Conservation (phyloP, 805 yeast species). For the Hanseniaspora occidentalis region DNA sequence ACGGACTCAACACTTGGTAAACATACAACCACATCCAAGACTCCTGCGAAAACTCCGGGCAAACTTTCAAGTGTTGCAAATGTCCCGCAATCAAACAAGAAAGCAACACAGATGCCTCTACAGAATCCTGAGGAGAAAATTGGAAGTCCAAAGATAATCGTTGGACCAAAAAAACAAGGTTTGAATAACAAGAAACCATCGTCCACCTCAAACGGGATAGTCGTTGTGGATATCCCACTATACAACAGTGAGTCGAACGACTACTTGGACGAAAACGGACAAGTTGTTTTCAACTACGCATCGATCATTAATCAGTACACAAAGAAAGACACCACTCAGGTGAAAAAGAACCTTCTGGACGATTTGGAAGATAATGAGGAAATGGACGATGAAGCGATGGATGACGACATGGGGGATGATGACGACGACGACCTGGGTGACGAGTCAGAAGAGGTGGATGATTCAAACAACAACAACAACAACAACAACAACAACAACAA, state of each 20-base stretch:
- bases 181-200: neutral
- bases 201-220: neutral
- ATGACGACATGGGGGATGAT: neutral
- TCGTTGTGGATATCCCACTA: conserved; percentile 20
- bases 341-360: neutral
- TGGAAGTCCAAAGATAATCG: too few species aligned
- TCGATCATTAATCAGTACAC: neutral
- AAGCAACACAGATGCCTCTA: too few species aligned
- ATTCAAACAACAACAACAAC: conserved; percentile 4
- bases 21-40: too few species aligned
- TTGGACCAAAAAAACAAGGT: too few species aligned
- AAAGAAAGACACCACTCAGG: neutral
- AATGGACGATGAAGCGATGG: neutral
- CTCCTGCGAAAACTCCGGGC: too few species aligned
- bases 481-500: conserved; percentile 1
- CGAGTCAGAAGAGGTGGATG: neutral
- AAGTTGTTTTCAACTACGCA: conserved; percentile 19
- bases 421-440: neutral
- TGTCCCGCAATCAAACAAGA: too few species aligned
- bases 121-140: too few species aligned
- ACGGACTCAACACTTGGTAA: too few species aligned
- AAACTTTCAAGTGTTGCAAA: too few species aligned
- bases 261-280: conserved; percentile 25
- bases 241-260: conserved; percentile 16
- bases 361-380: neutral